These are phyloP conservation scores for Sporothrix schenckii DNA, from an alignment of 2,329 filamentous ascomycete species.

Conservation along the genomic window DNA sequence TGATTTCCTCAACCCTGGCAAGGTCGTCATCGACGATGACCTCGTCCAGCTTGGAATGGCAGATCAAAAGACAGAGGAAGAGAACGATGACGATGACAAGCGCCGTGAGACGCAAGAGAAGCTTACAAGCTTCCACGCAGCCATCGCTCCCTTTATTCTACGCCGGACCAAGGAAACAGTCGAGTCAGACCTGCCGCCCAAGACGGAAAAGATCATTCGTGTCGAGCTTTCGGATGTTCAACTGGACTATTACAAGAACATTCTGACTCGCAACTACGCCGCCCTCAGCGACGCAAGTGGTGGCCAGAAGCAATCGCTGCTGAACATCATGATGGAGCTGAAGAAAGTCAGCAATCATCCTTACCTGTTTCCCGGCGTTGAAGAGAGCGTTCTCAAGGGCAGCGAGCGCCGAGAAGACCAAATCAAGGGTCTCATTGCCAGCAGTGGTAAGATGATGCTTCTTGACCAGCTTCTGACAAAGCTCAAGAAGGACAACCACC, in stretches of 20 bases:
- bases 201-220: conserved; percentile 98
- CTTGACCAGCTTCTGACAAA: conserved; percentile 94
- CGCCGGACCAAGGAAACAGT: conserved; percentile 97
- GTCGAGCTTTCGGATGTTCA: conserved; percentile 96
- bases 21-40: conserved; percentile 87
- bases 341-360: conserved; percentile 99
- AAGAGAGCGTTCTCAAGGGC: conserved; percentile 82
- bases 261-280: conserved; percentile 92
- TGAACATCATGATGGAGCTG: conserved; percentile 99
- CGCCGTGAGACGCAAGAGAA: conserved; percentile 83
- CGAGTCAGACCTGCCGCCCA: conserved; percentile 92
- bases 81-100: conserved; percentile 44
- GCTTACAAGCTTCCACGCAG: conserved; percentile 78
- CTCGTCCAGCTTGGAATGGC: conserved; percentile 71
- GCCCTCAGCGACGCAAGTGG: conserved; percentile 87
- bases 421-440: conserved; percentile 89
- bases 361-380: conserved; percentile 94
- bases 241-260: conserved; percentile 98
- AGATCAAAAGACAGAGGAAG: conserved; percentile 41
- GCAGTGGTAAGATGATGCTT: conserved; percentile 99
- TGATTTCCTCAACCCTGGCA: conserved; percentile 96
- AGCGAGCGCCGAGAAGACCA: conserved; percentile 84
- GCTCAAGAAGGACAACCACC: conserved; percentile 88
- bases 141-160: conserved; percentile 92
- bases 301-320: conserved; percentile 88